Evolutionary conservation across 1,284 basidiomycete genomes (phyloP), one percentile per base, ranked within the genome.

Genomic region (Boletus mariae): DNA sequence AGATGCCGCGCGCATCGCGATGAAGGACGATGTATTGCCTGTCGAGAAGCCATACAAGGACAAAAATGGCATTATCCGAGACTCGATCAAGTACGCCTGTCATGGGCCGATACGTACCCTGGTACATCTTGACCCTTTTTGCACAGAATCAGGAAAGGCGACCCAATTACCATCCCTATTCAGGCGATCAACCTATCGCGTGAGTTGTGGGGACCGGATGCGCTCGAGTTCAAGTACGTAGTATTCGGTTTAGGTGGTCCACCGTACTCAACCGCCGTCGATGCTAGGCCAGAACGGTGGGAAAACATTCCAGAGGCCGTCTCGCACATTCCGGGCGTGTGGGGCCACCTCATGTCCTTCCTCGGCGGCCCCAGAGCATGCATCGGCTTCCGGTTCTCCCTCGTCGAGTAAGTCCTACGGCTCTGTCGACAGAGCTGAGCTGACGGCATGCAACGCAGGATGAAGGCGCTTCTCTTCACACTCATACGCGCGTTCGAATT

Each of bases 301-400:
- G 68, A 77, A 45, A 66, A 72, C 4, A 55, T 74, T 5, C 82
- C 82, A 0, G 75, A 79, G 20, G 71, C 70, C 0, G 73, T 71
- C 1, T 63, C 67, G 2, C 65, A 62, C 1, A 73, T 86, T 25
- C 85, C 85, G 2, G 79, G 83, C 0, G 73, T 87, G 0, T 85
- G 76, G 77, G 74, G 78, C 8, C 76, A 86, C 56, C 58, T 80
- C 54, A 67, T 87, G 35, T 77, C 79, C 1, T 89, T 88, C 74
- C 60, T 83, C 9, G 79, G 79, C 15, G 84, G 84, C 0, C 76
- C 82, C 7, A 75, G 78, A 42, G 75, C 81, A 3, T 86, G 84
- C 61, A 86, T 87, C 43, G 87, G 87, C 2, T 90, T 85, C 66
- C 79, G 84, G 4, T 90, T 90, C 63, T 78, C 87, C 6, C 60